Evolutionary conservation across 202 grass and related monocot genomes (phyloP), one percentile per base, ranked within the genome.

Genomic region (Zoysia matrella): DNA sequence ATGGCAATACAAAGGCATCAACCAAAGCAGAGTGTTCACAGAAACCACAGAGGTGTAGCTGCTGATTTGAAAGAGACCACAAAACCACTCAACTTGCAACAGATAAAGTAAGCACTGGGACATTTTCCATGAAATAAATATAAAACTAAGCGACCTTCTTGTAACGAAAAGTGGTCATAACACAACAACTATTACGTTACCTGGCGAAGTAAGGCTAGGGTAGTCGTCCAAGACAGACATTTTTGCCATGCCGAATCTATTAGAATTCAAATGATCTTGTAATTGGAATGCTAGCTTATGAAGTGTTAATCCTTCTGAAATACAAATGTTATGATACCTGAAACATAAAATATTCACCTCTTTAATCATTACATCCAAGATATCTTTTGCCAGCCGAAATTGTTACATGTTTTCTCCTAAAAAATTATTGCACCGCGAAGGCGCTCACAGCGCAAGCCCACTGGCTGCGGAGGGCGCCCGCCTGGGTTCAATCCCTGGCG

Each of bases 321-420:
- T 91, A 89, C 93, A 98, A 83, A 98, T 98, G 69, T 86, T 82
- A 48, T 12, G 82, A 74, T 98, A 93, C 79, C 95, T 98, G 85
- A 80, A 89, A 85, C 43, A 76, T 76, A 48, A 83, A 77, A 68
- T 49, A 86, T 46, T 12, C 54, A 77, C 30, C 77, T 57, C 77
- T 68, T 78, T 70, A 69, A 44, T 15, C 81, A 54, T 72, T 86
- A 74, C 60, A 64, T 7, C 15, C 15, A 53, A 65, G 10, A 45
- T 41, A 53, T 81, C 43, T 64, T 36, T 36, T 36, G 30, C 30
- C 30, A 57, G 4, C 40, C 46, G 5, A 75, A 51, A 72, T 43
- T 6, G 30, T 36, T 36, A 36, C 30, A 36, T 36, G 30, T 36
- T 36, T 36, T 36, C 30, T 36, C 30, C 30, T 36, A 36, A 36